Evolutionary conservation across 2,329 filamentous ascomycete genomes (phyloP).

Genomic region (Cladosporium sp.): DNA sequence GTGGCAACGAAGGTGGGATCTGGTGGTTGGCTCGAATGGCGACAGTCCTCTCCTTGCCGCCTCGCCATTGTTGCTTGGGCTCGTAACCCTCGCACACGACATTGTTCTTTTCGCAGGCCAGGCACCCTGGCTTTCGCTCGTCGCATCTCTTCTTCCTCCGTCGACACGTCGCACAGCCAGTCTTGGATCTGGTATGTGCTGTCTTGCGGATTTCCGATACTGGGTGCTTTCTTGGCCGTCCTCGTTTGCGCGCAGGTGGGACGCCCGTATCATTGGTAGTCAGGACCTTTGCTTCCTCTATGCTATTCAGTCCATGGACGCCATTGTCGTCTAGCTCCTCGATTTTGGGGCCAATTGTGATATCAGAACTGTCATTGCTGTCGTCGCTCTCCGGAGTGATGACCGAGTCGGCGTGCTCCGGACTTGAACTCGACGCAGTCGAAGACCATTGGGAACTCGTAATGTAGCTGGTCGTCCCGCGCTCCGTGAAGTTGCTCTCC

Average conservation of each 20-base stretch:
- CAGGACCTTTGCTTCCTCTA: conserved; percentile 33
- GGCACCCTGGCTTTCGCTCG: conserved; percentile 54
- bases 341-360: conserved; percentile 53
- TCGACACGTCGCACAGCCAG: conserved; percentile 61
- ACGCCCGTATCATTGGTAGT: conserved; percentile 37
- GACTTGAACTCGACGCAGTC: conserved; percentile 26
- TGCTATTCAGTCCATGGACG: conserved; percentile 41
- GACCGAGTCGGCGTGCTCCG: conserved; percentile 26
- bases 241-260: conserved; percentile 56
- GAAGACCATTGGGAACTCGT: conserved; percentile 27
- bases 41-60: conserved; percentile 66
- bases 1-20: conserved; percentile 52
- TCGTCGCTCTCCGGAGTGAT: conserved; percentile 31
- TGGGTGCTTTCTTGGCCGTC: conserved; percentile 80
- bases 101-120: conserved; percentile 92
- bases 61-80: conserved; percentile 83
- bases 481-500: conserved; percentile 18
- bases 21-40: conserved; percentile 32
- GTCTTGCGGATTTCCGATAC: conserved; percentile 65
- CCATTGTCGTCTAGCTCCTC: conserved; percentile 55
- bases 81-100: conserved; percentile 90
- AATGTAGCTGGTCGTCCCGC: conserved; percentile 12
- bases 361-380: conserved; percentile 34
- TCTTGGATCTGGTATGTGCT: conserved; percentile 70
- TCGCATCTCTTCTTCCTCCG: conserved; percentile 64